Evolutionary conservation across 768 basidiomycete species (phyloP).

Genomic region (Boletus tomentosulus): DNA sequence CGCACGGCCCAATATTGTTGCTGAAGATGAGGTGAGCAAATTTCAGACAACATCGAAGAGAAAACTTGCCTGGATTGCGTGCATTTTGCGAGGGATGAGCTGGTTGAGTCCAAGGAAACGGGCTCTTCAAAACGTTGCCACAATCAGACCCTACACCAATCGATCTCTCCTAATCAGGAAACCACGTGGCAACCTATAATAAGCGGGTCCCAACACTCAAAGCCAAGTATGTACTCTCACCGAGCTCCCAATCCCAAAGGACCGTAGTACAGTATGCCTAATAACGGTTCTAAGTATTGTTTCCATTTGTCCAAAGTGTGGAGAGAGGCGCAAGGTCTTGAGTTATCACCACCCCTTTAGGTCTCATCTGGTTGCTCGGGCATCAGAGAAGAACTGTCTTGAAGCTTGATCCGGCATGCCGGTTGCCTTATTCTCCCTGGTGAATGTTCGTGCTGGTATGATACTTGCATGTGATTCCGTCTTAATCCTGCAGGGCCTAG

Average conservation of each 20-base stretch:
- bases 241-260: not conserved
- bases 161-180: constrained; percentile 33
- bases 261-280: not conserved
- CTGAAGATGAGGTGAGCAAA: constrained; percentile 36
- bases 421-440: not conserved
- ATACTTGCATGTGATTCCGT: too few species aligned
- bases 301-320: not conserved
- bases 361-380: not conserved
- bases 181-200: constrained; percentile 15
- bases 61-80: constrained; percentile 42
- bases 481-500: too few species aligned
- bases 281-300: not conserved
- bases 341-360: not conserved
- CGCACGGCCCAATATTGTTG: constrained; percentile 92
- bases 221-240: not conserved
- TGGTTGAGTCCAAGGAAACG: constrained; percentile 17
- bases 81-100: constrained; percentile 31
- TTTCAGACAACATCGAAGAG: not conserved
- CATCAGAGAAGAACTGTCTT: not conserved
- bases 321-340: too few species aligned
- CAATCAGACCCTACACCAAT: constrained; percentile 32
- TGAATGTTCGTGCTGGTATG: not conserved
- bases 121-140: constrained; percentile 14
- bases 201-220: not conserved
- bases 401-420: not conserved